A percentile compares a stretch with the other conserved stretches of the same genome.
Conservation (phyloP, 176 grass and related monocot species). For the Zoysia japonica region DNA sequence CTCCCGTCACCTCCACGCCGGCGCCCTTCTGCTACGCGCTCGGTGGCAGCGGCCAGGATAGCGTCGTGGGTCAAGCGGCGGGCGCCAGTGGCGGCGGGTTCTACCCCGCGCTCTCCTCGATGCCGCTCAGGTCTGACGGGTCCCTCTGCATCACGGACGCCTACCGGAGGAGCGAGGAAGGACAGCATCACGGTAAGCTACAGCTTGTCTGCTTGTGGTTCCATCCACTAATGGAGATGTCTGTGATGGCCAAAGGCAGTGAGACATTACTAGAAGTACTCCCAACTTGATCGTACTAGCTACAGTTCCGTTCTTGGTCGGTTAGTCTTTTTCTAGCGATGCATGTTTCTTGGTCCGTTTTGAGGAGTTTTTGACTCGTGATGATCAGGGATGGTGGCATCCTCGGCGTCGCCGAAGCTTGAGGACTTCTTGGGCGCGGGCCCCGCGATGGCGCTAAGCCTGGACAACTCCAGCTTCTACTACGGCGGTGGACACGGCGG, state of each 20-base stretch:
- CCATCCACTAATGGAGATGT: no score
- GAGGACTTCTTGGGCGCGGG: conserved; percentile 91
- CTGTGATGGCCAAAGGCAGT: background rate
- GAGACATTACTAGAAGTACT: background rate
- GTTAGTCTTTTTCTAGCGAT: conserved; percentile 13
- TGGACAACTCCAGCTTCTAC: conserved; percentile 76
- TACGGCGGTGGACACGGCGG: conserved; percentile 39
- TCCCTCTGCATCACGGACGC: conserved; percentile 87
- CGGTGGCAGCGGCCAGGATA: conserved; percentile 31
- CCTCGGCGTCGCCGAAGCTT: conserved; percentile 81
- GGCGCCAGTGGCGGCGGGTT: conserved; percentile 37
- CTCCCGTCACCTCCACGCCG: conserved; percentile 37
- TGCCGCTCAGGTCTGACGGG: conserved; percentile 91
- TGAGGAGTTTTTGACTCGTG: conserved; percentile 10
- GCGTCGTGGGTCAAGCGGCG: background rate
- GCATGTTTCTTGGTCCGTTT: conserved; percentile 19
- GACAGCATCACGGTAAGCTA: conserved; percentile 48
- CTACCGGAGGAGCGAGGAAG: conserved; percentile 56
- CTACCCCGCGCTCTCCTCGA: conserved; percentile 70
- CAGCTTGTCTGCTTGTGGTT: no score
- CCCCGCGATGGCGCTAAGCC: conserved; percentile 77
- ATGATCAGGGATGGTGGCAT: conserved; percentile 59
- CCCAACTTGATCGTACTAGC: conserved; percentile 37
- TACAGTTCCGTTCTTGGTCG: conserved; percentile 34
- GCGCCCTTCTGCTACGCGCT: conserved; percentile 43